phyloP scores from a whole-genome alignment of 371 early-diverging fungal species.

The Actinomortierella ambigua region DNA sequence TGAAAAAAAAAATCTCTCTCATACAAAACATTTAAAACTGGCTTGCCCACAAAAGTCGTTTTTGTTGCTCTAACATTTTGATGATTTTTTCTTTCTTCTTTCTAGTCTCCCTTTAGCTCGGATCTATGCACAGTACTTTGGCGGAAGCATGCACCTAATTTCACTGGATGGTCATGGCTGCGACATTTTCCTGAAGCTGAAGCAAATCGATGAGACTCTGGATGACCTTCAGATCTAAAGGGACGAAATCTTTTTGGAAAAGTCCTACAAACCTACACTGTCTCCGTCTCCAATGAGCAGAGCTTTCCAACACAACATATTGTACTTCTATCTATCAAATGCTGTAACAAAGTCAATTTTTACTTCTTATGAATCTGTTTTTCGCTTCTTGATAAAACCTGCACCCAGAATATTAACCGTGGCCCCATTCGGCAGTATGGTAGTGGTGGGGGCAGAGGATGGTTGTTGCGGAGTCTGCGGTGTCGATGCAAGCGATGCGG shows the following conservation, averaged over 20 bases:
- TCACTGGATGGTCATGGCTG: constrained; percentile 90
- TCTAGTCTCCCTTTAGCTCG: constrained; percentile 90
- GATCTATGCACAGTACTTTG: constrained; percentile 95
- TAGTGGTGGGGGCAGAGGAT: no score
- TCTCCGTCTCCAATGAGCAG: no score
- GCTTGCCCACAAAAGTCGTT: background rate
- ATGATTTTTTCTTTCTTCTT: constrained; percentile 12
- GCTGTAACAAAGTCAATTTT: no score
- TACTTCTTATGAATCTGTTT: constrained; percentile 11
- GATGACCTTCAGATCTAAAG: constrained; percentile 47
- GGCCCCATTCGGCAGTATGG: no score
- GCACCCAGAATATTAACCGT: constrained; percentile 23
- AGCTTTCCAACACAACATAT: no score
- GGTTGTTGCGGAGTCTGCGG: no score
- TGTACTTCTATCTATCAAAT: no score
- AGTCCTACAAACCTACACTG: no score
- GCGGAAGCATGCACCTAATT: constrained; percentile 85
- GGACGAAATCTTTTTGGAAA: no score
- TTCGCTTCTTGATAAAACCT: constrained; percentile 32
- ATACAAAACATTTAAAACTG: background rate
- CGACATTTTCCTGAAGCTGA: constrained; percentile 90
- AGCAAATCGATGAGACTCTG: constrained; percentile 73
- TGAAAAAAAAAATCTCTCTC: background rate
- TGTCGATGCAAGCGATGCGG: constrained; percentile 1
- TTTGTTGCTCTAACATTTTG: background rate